Evolutionary conservation across 2,329 filamentous ascomycete species (phyloP).

Genomic region (Aspergillus sclerotialis): DNA sequence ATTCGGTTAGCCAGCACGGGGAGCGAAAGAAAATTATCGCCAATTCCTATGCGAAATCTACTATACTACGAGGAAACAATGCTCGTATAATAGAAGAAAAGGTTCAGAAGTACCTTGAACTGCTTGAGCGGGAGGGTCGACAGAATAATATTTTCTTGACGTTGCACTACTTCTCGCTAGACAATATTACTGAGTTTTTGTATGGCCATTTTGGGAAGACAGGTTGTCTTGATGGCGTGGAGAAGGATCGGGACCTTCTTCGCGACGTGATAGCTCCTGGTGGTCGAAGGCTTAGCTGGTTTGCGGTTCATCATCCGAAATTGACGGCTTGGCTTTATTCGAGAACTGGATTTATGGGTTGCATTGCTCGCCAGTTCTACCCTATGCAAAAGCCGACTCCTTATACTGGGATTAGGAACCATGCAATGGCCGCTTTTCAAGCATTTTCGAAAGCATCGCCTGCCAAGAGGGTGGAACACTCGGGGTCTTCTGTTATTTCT

Average conservation of each 20-base stretch:
- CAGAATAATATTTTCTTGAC: slow-evolving; percentile 42
- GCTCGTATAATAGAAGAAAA: slow-evolving; percentile 34
- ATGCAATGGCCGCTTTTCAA: slow-evolving; percentile 25
- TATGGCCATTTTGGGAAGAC: slow-evolving; percentile 44
- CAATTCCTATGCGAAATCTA: slow-evolving; percentile 48
- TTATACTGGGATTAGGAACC: slow-evolving; percentile 45
- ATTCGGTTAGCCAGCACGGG: slow-evolving; percentile 36
- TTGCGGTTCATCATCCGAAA: slow-evolving; percentile 38
- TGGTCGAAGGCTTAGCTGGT: slow-evolving; percentile 44
- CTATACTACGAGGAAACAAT: slow-evolving; percentile 30
- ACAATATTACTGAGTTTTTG: slow-evolving; percentile 47
- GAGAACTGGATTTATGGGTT: slow-evolving; percentile 31
- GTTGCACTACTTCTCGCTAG: slow-evolving; percentile 49
- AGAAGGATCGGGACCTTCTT: slow-evolving; percentile 35
- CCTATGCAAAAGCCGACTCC: slow-evolving; percentile 47
- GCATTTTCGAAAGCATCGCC: slow-evolving; percentile 7
- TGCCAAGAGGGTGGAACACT: slow-evolving; percentile 16
- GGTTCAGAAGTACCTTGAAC: slow-evolving; percentile 32
- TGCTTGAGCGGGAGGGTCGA: slow-evolving; percentile 32
- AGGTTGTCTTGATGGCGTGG: slow-evolving; percentile 33
- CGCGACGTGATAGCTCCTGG: slow-evolving; percentile 44
- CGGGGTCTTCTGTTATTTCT: slow-evolving; percentile 26
- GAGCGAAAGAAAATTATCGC: slow-evolving; percentile 48
- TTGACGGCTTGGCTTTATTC: slow-evolving; percentile 46
- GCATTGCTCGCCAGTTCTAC: slow-evolving; percentile 31